Evolutionary conservation across 176 grass and related monocot species (phyloP), one percentile per base, ranked within the genome.

Genomic region (Zizania latifolia): DNA sequence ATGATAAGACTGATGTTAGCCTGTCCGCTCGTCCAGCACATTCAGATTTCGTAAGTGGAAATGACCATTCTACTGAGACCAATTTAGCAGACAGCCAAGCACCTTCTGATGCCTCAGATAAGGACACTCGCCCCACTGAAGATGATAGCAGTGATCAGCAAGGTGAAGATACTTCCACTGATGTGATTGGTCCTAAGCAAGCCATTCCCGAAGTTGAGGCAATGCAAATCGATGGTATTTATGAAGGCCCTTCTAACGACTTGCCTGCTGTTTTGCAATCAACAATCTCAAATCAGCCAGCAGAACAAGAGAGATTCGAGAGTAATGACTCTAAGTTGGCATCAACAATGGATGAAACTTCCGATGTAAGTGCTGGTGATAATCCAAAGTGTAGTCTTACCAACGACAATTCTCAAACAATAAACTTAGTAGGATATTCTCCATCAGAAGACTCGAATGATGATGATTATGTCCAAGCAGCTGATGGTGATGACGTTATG

Each of bases 361-460:
- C 59, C 16, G 26, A 9, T 17, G 40, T 44, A 36, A 75, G 34
- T 61, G 55, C 53, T 60, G 60, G 41, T 74, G 75, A 78, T 6
- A 43, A 23, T 45, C 35, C 56, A 68, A 79, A 13, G 23, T 12
- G 5, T 62, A 61, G 33, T 22, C 33, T 8, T 29, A 21, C 11
- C 27, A 35, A 74, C 62, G 80, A 61, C 61, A 34, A 30, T 78
- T 61, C 74, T 37, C 78, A 31, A 28, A 13, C 17, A 56, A 6
- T 76, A 31, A 60, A 68, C 85, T 40, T 89, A 65, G 82, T 76
- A 51, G 77, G 72, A 40, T 77, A 85, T 74, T 80, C 68, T 68
- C 66, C 84, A 28, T 86, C 80, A 28, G 75, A 88, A 35, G 86
- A 68, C 61, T 69, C 80, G 9, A 78, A 62, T 32, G 75, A 79